Evolutionary conservation across 2,329 filamentous ascomycete species (phyloP).

Genomic region (Thelonectria discophora): DNA sequence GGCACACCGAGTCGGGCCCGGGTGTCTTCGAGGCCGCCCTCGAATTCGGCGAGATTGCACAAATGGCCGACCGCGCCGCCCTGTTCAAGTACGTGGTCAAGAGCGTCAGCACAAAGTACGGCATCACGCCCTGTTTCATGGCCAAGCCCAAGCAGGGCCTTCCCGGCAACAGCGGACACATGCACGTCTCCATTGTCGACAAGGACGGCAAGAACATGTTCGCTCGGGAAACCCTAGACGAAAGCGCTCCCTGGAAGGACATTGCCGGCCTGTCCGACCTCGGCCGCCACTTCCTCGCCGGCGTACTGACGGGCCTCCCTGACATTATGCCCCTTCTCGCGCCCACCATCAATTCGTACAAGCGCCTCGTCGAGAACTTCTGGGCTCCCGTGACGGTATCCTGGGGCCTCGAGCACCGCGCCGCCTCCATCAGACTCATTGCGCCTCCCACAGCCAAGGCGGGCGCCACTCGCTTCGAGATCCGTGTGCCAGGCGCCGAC

Average conservation of each 20-base stretch:
- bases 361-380: constrained; percentile 97
- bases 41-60: constrained; percentile 84
- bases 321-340: constrained; percentile 96
- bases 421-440: constrained; percentile 89
- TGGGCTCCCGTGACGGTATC: constrained; percentile 98
- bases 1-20: constrained; percentile 94
- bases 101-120: constrained; percentile 84
- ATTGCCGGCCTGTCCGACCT: constrained; percentile 84
- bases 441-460: constrained; percentile 85
- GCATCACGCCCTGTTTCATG: constrained; percentile 98
- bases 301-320: constrained; percentile 85
- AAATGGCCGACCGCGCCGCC: constrained; percentile 91
- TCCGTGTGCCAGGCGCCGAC: constrained; percentile 94
- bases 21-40: constrained; percentile 96
- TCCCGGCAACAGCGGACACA: constrained; percentile 94
- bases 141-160: constrained; percentile 92
- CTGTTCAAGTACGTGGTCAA: constrained; percentile 97
- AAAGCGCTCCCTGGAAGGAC: constrained; percentile 76
- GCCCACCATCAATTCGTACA: constrained; percentile 97
- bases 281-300: constrained; percentile 92
- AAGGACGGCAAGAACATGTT: constrained; percentile 85
- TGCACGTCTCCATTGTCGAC: constrained; percentile 90
- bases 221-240: constrained; percentile 75
- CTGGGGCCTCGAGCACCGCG: constrained; percentile 95
- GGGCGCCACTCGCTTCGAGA: constrained; percentile 89